These are phyloP conservation scores for Cyclotella cryptica DNA, from an alignment of 108 stramenopile species.

Conservation along the genomic window DNA sequence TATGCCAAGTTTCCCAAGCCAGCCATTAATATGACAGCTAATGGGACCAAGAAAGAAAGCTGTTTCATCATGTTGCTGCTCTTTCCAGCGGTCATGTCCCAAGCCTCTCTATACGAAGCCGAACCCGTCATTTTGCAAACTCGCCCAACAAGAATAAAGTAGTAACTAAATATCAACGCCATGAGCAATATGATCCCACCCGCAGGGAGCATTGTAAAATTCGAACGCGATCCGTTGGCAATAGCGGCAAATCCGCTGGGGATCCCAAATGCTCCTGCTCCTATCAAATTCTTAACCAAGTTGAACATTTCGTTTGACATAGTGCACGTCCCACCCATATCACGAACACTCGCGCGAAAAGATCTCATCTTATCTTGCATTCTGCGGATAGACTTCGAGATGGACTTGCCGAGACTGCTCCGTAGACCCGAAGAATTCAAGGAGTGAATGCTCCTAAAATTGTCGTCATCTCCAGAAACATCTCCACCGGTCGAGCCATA, in stretches of 20 bases:
- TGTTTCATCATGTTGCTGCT: conserved; percentile 14
- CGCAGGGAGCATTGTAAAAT: conserved; percentile 64
- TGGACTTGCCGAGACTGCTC: background rate
- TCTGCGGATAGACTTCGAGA: conserved; percentile 5
- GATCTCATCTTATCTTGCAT: background rate
- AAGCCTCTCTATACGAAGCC: conserved; percentile 77
- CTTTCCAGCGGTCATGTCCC: conserved; percentile 70
- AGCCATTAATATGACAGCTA: conserved; percentile 51
- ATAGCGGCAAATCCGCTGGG: conserved; percentile 64
- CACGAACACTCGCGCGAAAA: conserved; percentile 23
- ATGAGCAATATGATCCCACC: conserved; percentile 61
- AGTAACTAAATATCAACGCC: conserved; percentile 82
- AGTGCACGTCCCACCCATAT: conserved; percentile 46
- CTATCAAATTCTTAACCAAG: conserved; percentile 87
- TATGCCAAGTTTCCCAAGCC: conserved; percentile 61
- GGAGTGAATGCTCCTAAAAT: conserved; percentile 6
- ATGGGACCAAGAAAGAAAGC: conserved; percentile 27
- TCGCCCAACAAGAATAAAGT: conserved; percentile 72
- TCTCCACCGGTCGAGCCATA: conserved; percentile 7
- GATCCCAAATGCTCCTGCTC: conserved; percentile 86
- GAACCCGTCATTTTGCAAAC: conserved; percentile 61
- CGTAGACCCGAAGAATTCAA: background rate
- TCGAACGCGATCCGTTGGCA: conserved; percentile 53
- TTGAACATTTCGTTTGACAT: conserved; percentile 68
- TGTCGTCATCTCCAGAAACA: background rate